Evolutionary conservation across 768 basidiomycete species (phyloP).

Genomic region (Lanmaoa rubissima): DNA sequence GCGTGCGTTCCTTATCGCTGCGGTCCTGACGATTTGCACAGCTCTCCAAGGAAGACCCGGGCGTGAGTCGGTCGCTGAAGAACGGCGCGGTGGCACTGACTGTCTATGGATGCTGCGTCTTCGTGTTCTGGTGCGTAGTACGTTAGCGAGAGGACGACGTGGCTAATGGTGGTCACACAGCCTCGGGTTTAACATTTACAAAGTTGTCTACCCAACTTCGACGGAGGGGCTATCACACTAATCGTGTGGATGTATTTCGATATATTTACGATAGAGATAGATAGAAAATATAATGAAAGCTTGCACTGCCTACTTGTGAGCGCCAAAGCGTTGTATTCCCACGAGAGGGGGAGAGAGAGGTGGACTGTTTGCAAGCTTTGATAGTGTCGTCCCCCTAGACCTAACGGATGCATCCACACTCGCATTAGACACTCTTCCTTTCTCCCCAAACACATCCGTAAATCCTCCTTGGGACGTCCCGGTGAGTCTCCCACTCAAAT

Average conservation of each 20-base stretch:
- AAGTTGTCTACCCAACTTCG: slow-evolving; percentile 42
- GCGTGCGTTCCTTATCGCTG: not conserved
- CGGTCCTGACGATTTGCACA: slow-evolving; percentile 29
- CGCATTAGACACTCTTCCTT: slow-evolving; percentile 16
- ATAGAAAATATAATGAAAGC: not conserved
- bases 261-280: slow-evolving; percentile 2
- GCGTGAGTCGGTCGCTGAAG: slow-evolving; percentile 50
- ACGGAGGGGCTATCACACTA: slow-evolving; percentile 3
- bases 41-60: slow-evolving; percentile 69
- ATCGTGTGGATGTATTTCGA: not conserved
- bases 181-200: slow-evolving; percentile 77
- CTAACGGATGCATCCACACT: slow-evolving; percentile 28
- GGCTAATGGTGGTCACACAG: slow-evolving; percentile 37
- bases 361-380: not conserved
- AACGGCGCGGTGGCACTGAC: slow-evolving; percentile 64
- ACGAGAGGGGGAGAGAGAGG: slow-evolving; percentile 15
- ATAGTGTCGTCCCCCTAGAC: slow-evolving; percentile 31
- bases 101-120: slow-evolving; percentile 74
- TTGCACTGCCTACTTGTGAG: slow-evolving; percentile 6
- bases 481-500: slow-evolving; percentile 1
- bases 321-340: slow-evolving; percentile 19
- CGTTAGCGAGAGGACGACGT: too few relatives aligned
- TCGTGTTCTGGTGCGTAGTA: slow-evolving; percentile 81
- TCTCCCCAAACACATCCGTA: slow-evolving; percentile 11
- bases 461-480: slow-evolving; percentile 1